Base-by-base conservation (phyloP, 2,329 filamentous ascomycete species). In the Penicillium brasilianum region DNA sequence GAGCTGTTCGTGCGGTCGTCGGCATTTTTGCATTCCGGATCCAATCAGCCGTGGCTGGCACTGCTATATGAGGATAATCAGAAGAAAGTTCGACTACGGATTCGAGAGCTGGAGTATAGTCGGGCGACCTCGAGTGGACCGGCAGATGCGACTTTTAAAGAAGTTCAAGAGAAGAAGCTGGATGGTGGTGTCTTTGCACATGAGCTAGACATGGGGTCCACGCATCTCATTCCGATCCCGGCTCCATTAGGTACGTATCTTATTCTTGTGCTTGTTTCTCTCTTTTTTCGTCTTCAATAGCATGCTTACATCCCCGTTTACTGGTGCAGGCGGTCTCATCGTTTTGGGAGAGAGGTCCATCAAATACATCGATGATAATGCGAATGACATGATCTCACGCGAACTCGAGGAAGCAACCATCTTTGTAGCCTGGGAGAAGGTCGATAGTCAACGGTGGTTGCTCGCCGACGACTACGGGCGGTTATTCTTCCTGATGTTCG, bases 391-490 rank as follows among this genome's bases (percentile, higher is more conserved):
- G 13, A 84, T 92, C 13, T 86, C 88, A 18, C 84, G 88, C 9
- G 80, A 83, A 0, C 78, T 97, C 2, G 82, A 87, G 0, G 88
- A 94, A 59, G 86, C 93, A 0, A 92, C 90, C 2, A 89, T 97
- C 37, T 98, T 96, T 69, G 90, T 95, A n/a, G 88, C 92, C 2
- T 99, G 94, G 93, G 90, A 91, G 64, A 87, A 89, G 69, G 88
- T 95, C 55, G 91, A 98, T 70, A 87, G 88, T 25, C 88, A 90
- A 41, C 85, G 90, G 70, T 98, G 93, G 80, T 82, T 97, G n/a
- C 80, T 99, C 2, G 93, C 90, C 1, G 95, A 99, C 73, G 93
- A 97, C 69, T 97, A 95, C 72, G 94, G 95, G 16, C 86, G 85
- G 53, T 77, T 99, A 25, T 93, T 94, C 72, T 81, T 97, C n/a